A percentile compares a stretch with the other conserved stretches of the same genome.
These are phyloP conservation scores for Rutstroemia sp. DNA, from an alignment of 2,329 filamentous ascomycete species.

Conservation along the genomic window DNA sequence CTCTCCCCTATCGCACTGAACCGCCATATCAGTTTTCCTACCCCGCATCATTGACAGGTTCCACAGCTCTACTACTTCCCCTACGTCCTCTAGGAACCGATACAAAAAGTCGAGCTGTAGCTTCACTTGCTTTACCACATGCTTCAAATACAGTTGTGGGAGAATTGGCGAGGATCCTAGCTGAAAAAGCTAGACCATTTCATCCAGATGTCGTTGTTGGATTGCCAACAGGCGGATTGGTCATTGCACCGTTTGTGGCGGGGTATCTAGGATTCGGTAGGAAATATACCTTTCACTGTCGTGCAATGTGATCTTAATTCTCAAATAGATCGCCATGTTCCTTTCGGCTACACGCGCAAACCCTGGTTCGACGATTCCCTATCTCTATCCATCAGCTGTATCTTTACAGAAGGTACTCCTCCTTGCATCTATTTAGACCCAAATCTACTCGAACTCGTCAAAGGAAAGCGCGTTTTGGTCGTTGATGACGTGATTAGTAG, in stretches of 20 bases:
- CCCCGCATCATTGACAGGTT: no score
- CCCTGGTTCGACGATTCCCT: neutral
- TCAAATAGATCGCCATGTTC: neutral
- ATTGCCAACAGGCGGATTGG: neutral
- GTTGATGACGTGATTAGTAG: constrained; percentile 3
- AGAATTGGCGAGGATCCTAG: neutral
- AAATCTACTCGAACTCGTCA: neutral
- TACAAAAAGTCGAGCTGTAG: neutral
- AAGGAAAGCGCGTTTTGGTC: neutral
- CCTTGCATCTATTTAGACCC: neutral
- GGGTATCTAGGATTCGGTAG: neutral
- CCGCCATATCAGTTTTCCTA: no score
- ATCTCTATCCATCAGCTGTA: neutral
- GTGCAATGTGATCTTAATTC: neutral
- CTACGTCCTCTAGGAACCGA: neutral
- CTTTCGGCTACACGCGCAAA: neutral
- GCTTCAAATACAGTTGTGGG: neutral
- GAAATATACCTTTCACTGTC: neutral
- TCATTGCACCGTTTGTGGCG: constrained; percentile 1
- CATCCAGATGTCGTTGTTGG: neutral
- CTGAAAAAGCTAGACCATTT: neutral
- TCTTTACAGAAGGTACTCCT: neutral
- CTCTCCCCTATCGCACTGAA: no score
- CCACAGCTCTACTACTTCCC: neutral
- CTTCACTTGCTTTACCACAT: neutral